Percentiles rank a stretch among this genome's conserved stretches.
phyloP scores from a whole-genome alignment of 495 filamentous ascomycete genomes.

The Xeromyces bisporus region DNA sequence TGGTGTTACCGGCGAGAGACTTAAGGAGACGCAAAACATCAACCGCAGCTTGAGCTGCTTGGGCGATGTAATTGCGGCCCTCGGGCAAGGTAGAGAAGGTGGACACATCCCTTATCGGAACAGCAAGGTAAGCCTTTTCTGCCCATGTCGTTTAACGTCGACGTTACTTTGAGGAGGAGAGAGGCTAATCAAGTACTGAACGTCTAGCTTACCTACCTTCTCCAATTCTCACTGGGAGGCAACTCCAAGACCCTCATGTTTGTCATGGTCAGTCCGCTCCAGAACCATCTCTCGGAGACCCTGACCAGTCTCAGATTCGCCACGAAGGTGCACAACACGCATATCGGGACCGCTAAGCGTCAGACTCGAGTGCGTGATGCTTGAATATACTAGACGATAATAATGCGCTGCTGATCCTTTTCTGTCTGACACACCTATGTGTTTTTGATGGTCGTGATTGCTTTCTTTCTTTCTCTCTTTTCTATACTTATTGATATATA shows the following conservation, averaged over 20 bases:
- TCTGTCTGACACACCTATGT: no score
- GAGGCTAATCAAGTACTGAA: no score
- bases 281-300: slow-evolving; percentile 83
- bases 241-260: slow-evolving; percentile 99
- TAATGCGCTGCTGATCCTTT: no score
- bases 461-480: no score
- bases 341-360: slow-evolving; percentile 73
- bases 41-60: slow-evolving; percentile 85
- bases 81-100: slow-evolving; percentile 73
- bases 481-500: no score
- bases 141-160: no score
- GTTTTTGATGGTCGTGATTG: no score
- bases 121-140: slow-evolving; percentile 63
- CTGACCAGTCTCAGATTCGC: slow-evolving; percentile 93
- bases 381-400: slow-evolving; percentile 18
- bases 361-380: slow-evolving; percentile 44
- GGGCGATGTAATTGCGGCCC: slow-evolving; percentile 83
- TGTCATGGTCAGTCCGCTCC: slow-evolving; percentile 87
- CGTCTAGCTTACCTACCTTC: slow-evolving; percentile 72
- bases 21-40: slow-evolving; percentile 94
- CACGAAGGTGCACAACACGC: slow-evolving; percentile 82
- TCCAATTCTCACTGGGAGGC: slow-evolving; percentile 88
- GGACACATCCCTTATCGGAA: slow-evolving; percentile 88
- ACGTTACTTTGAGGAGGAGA: no score
- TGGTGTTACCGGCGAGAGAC: slow-evolving; percentile 62